Percentiles rank a stretch among this genome's conserved stretches.
These are phyloP conservation scores for Penicillium sp. DNA, from an alignment of 2,329 filamentous ascomycete genomes.

Conservation along the genomic window DNA sequence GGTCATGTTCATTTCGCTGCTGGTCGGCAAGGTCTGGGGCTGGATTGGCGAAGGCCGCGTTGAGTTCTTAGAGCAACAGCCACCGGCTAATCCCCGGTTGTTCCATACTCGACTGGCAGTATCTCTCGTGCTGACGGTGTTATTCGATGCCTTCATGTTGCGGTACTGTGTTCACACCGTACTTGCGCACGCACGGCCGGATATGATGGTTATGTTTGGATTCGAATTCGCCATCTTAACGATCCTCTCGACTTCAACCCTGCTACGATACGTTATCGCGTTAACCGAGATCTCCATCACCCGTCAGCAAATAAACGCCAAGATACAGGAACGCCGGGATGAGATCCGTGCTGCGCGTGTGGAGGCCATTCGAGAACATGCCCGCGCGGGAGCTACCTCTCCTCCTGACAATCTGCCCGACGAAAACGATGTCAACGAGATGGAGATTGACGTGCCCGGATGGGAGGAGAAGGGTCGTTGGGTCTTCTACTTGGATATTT, in stretches of 20 bases:
- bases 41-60: constrained; percentile 97
- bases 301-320: constrained; percentile 68
- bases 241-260: constrained; percentile 77
- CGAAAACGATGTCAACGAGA: constrained; percentile 80
- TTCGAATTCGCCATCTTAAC: constrained; percentile 92
- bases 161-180: constrained; percentile 79
- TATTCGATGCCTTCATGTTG: constrained; percentile 78
- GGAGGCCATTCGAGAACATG: constrained; percentile 45
- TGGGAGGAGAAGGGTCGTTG: constrained; percentile 97
- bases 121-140: constrained; percentile 74
- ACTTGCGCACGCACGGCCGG: constrained; percentile 81
- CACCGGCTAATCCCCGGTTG: constrained; percentile 79
- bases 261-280: constrained; percentile 73
- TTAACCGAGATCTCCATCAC: constrained; percentile 75
- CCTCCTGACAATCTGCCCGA: constrained; percentile 53
- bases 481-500: constrained; percentile 82
- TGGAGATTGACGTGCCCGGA: constrained; percentile 90
- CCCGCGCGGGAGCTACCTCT: constrained; percentile 38
- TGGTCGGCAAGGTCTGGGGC: constrained; percentile 95
- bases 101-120: constrained; percentile 82
- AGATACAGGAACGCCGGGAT: constrained; percentile 65
- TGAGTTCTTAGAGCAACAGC: constrained; percentile 92
- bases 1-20: constrained; percentile 89
- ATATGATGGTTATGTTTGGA: constrained; percentile 99
- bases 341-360: constrained; percentile 61